These are phyloP conservation scores for Ephemerocybe angulata DNA, from an alignment of 768 basidiomycete species.

Conservation along the genomic window DNA sequence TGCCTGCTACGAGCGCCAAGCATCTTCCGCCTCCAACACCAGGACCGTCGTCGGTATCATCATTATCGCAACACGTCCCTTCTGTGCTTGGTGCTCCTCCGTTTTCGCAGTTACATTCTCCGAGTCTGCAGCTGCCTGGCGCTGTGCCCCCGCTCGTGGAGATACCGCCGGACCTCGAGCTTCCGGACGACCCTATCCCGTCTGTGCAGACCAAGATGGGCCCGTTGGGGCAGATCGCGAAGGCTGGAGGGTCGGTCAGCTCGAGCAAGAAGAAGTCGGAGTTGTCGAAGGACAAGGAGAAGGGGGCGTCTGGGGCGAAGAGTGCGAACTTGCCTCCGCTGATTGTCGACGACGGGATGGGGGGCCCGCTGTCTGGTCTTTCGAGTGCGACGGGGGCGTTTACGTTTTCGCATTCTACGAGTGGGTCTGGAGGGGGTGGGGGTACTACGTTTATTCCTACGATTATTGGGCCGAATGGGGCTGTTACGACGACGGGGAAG, in stretches of 20 bases:
- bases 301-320: too few species aligned
- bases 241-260: constrained; percentile 39
- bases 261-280: constrained; percentile 60
- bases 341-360: too few species aligned
- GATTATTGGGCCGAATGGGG: constrained; percentile 7
- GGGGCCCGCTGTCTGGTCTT: too few species aligned
- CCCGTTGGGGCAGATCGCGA: constrained; percentile 72
- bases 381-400: too few species aligned
- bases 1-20: neutral
- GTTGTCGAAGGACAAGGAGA: constrained; percentile 13
- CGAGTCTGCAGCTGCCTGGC: too few species aligned
- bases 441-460: constrained; percentile 12
- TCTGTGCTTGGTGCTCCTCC: too few species aligned
- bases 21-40: constrained; percentile 2
- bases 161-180: constrained; percentile 27
- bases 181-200: constrained; percentile 64
- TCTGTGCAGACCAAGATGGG: constrained; percentile 67
- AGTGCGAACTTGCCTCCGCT: too few species aligned
- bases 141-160: too few species aligned
- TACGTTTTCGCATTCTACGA: neutral
- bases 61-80: constrained; percentile 8
- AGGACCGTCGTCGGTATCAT: constrained; percentile 5
- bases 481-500: constrained; percentile 1
- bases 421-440: constrained; percentile 14
- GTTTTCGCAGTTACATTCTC: too few species aligned